Percentiles rank a stretch among this genome's conserved stretches.
phyloP scores from a whole-genome alignment of 345 rosid genomes.

The Ceriops tagal region DNA sequence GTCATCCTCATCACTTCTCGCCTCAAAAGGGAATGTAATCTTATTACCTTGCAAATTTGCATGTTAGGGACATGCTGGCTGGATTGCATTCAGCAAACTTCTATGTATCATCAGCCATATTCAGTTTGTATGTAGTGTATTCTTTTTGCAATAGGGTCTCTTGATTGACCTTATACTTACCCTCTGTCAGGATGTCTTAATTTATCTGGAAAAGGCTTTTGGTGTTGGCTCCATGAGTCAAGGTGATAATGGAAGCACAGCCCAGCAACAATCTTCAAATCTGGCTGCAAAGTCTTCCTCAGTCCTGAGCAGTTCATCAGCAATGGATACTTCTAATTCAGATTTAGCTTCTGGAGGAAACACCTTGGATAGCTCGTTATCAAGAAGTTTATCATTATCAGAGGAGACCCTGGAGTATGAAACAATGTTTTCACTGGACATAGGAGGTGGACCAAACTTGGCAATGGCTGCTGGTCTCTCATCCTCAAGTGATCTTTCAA shows the following conservation, averaged over 20 bases:
- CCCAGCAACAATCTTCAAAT: slow-evolving; percentile 58
- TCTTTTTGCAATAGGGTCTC: too few species aligned
- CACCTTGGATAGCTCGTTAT: slow-evolving; percentile 57
- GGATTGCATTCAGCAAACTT: background rate
- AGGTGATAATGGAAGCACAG: slow-evolving; percentile 55
- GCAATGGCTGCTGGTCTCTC: slow-evolving; percentile 49
- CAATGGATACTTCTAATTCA: slow-evolving; percentile 53
- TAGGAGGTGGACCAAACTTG: slow-evolving; percentile 65
- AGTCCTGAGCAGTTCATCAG: slow-evolving; percentile 52
- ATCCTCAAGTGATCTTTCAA: slow-evolving; percentile 52
- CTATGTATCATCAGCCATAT: background rate
- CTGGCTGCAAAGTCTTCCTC: slow-evolving; percentile 56
- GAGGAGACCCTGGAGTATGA: slow-evolving; percentile 86
- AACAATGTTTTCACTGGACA: slow-evolving; percentile 53
- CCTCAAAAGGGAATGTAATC: too few species aligned
- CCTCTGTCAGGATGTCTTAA: slow-evolving; percentile 65
- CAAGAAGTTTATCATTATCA: slow-evolving; percentile 53
- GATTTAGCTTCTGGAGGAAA: slow-evolving; percentile 50
- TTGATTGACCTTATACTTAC: slow-evolving; percentile 9
- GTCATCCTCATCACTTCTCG: too few species aligned
- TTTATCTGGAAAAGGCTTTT: slow-evolving; percentile 69
- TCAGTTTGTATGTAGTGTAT: too few species aligned
- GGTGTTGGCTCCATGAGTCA: slow-evolving; percentile 57
- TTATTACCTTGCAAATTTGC: too few species aligned
- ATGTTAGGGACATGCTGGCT: too few species aligned